Base-by-base conservation (phyloP, 176 grass and related monocot genomes). In the Oryza longistaminata region DNA sequence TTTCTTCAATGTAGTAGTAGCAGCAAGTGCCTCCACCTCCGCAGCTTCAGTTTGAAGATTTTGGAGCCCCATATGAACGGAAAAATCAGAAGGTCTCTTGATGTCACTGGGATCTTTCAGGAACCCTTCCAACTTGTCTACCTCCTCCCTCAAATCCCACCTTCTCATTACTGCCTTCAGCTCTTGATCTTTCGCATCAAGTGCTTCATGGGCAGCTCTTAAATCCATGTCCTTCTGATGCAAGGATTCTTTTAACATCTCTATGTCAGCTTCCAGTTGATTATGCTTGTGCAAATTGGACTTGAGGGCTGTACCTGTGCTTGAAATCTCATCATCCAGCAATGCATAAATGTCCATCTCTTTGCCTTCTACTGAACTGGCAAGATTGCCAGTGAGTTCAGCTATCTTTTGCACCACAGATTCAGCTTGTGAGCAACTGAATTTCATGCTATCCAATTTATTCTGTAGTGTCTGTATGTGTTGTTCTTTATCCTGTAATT, bases 201-300 rank as follows among this genome's bases (percentile, higher is more conserved):
- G 75, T 37, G 75, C 79, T 77, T 71, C 72, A 78, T 86, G 84
- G 11, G 75, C 64, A 84, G 79, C 64, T 49, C 71, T 82, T 46
- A 94, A 60, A 33, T 91, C 75, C 45, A 69, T 88, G 26, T 94
- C 92, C 80, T 91, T 91, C 25, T 88, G 79, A 6, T 49, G 49
- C 24, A 94, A 81, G 24, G 79, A 88, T 84, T 91, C 79, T 80
- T 75, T 88, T 19, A 94, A 21, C 80, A 67, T 90, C 78, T 76
- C 78, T 37, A 93, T 90, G 85, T 93, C 85, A 71, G 82, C 86
- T 85, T 93, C 77, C 78, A 93, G 52, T 78, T 90, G 85, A 66
- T 85, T 82, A 43, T 90, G 88, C 66, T 88, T 93, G 31, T 77
- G 79, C 26, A 90, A 70, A 85, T 83, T 86, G n/a, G 70, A 85